Conservation (phyloP, 345 rosid species). For the Trapa bicornis region DNA sequence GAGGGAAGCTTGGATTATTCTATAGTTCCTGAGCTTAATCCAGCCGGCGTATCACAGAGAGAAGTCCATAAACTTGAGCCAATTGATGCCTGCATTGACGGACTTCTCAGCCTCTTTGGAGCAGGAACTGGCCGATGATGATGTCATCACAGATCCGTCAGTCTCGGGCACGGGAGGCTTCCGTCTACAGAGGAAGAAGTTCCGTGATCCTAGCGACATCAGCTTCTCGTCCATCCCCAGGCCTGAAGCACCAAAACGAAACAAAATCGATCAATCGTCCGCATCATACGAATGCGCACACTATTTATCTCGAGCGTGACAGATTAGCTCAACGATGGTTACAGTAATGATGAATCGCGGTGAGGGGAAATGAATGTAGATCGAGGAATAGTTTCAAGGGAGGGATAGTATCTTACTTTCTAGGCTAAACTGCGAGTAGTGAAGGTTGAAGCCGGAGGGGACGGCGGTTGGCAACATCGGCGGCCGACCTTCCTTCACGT, state of each 20-base stretch:
- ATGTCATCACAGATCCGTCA: slow-evolving; percentile 7
- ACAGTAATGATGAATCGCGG: too few species aligned
- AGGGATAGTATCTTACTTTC: slow-evolving; percentile 41
- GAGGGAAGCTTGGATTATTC: too few species aligned
- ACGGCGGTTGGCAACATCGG: slow-evolving; percentile 37
- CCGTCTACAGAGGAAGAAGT: slow-evolving; percentile 57
- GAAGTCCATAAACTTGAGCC: slow-evolving; percentile 76
- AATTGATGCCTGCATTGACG: slow-evolving; percentile 34
- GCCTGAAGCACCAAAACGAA: slow-evolving; percentile 26
- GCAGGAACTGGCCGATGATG: slow-evolving; percentile 29
- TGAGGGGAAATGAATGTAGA: background rate
- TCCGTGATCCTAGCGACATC: slow-evolving; percentile 67
- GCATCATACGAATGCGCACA: background rate
- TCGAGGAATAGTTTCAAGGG: background rate
- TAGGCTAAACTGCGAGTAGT: slow-evolving; percentile 89
- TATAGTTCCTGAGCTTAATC: too few species aligned
- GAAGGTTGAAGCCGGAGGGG: slow-evolving; percentile 55
- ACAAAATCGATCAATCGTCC: background rate
- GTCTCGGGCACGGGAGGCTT: slow-evolving; percentile 7
- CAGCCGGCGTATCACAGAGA: slow-evolving; percentile 9
- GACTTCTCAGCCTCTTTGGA: slow-evolving; percentile 56
- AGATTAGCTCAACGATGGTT: too few species aligned
- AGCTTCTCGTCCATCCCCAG: slow-evolving; percentile 51
- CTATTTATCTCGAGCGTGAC: too few species aligned
- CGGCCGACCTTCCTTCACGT: slow-evolving; percentile 71